Evolutionary conservation across 2,329 filamentous ascomycete species (phyloP).

Genomic region (Diaporthe helianthi): DNA sequence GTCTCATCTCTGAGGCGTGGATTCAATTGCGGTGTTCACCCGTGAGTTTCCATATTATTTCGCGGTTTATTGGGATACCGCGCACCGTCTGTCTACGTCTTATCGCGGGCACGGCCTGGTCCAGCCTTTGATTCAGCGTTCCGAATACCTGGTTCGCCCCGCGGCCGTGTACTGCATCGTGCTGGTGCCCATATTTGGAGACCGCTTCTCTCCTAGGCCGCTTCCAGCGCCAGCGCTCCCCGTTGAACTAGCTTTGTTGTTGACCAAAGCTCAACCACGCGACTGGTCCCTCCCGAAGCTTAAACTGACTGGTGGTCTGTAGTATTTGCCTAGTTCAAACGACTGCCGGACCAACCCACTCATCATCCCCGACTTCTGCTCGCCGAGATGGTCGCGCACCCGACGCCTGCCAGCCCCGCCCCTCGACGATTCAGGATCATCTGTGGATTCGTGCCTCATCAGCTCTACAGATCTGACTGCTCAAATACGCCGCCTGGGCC

Average conservation of each 20-base stretch:
- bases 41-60: constrained; percentile 41
- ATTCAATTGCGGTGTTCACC: constrained; percentile 41
- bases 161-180: neutral
- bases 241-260: constrained; percentile 15
- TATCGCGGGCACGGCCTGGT: neutral
- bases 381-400: constrained; percentile 40
- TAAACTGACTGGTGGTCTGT: constrained; percentile 17
- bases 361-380: constrained; percentile 40
- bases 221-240: neutral
- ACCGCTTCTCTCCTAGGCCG: neutral
- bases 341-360: constrained; percentile 33
- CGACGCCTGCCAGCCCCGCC: constrained; percentile 38
- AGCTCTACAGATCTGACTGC: constrained; percentile 44
- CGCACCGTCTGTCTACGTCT: neutral
- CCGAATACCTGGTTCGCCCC: constrained; percentile 13
- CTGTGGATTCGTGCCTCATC: constrained; percentile 40
- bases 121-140: neutral
- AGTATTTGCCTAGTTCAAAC: constrained; percentile 1
- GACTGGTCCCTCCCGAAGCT: neutral
- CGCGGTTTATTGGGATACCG: neutral
- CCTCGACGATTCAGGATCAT: constrained; percentile 36
- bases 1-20: constrained; percentile 52
- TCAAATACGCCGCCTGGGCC: constrained; percentile 37
- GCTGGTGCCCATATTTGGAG: constrained; percentile 7
- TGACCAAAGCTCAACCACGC: neutral